A percentile compares a stretch with the other conserved stretches of the same genome.
Conservation (phyloP, 2,329 filamentous ascomycete species). For the Aschersonia sp. region DNA sequence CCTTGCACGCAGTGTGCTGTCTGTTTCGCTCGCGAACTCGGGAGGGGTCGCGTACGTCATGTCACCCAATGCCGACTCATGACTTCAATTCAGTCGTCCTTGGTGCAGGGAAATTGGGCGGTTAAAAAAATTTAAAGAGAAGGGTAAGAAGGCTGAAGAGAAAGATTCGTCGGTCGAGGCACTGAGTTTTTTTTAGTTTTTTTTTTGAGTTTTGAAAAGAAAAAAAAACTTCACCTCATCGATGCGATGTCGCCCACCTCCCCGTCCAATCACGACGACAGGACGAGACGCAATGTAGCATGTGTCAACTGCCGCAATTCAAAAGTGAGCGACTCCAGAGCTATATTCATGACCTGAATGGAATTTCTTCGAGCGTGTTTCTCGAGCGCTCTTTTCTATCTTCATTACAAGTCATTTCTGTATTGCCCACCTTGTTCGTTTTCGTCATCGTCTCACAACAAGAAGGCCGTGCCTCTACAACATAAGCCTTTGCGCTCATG, state of each 20-base stretch:
- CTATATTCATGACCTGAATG: too few species aligned
- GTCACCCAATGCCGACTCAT: too few species aligned
- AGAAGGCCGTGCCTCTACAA: neutral
- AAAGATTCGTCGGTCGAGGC: neutral
- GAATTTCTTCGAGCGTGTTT: too few species aligned
- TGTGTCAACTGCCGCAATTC: conserved; percentile 24
- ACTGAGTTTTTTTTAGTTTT: neutral
- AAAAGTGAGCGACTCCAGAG: conserved; percentile 13
- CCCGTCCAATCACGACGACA: conserved; percentile 12
- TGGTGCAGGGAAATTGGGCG: too few species aligned
- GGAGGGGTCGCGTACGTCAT: too few species aligned
- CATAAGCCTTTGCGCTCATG: neutral
- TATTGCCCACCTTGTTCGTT: neutral
- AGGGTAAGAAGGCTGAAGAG: neutral
- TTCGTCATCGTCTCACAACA: neutral
- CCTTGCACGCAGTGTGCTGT: too few species aligned
- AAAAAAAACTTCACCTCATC: neutral
- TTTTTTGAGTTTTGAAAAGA: neutral
- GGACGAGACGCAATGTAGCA: conserved; percentile 21
- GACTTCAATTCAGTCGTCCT: too few species aligned
- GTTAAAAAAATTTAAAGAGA: neutral
- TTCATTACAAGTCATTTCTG: neutral
- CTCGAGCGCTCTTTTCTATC: neutral
- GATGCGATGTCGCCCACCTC: conserved; percentile 15
- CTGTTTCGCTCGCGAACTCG: too few species aligned